phyloP scores from a whole-genome alignment of 2,329 filamentous ascomycete genomes.

The Thelonectria rubi region DNA sequence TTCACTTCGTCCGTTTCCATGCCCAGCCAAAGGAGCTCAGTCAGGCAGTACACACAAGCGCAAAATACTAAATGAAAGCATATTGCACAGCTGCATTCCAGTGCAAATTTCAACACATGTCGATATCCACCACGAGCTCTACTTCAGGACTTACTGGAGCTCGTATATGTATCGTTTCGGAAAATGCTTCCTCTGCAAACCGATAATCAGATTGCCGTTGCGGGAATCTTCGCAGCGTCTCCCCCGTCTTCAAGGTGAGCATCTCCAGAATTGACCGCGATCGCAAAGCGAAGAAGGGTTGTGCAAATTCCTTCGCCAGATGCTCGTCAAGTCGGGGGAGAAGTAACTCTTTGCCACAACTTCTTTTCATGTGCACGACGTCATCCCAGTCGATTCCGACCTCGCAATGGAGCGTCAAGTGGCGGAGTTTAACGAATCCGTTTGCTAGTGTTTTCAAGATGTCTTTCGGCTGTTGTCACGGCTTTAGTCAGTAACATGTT shows the following conservation, averaged over 20 bases:
- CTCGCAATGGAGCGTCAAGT: background rate
- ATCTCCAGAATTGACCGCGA: background rate
- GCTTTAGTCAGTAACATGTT: background rate
- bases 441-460: background rate
- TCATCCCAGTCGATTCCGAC: background rate
- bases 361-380: background rate
- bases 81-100: no score
- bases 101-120: no score
- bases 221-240: background rate
- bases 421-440: constrained; percentile 2
- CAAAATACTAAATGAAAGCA: no score
- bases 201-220: background rate
- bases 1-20: no score
- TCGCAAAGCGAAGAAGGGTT: constrained; percentile 3
- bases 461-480: background rate
- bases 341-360: background rate
- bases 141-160: background rate
- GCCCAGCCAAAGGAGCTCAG: no score
- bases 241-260: constrained; percentile 3
- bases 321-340: background rate
- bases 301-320: background rate
- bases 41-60: no score
- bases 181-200: background rate
- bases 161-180: background rate
- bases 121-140: background rate